phyloP scores from a whole-genome alignment of 495 filamentous ascomycete genomes.

The Neurospora sp. region DNA sequence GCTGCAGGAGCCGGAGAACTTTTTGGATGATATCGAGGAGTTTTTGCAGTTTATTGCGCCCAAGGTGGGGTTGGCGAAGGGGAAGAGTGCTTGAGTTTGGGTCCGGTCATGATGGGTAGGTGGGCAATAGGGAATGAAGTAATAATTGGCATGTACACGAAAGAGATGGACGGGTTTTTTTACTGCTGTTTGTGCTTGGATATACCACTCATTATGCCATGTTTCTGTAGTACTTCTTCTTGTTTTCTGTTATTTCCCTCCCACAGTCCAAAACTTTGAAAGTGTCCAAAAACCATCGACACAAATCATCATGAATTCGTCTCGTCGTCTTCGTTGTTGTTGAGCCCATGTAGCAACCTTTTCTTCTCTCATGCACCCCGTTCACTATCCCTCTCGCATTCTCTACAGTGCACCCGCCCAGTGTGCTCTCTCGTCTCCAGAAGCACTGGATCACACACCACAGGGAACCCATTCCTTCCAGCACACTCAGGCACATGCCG shows the following conservation, averaged over 20 bases:
- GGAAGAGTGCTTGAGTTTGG: neutral
- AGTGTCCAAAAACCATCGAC: too few species aligned
- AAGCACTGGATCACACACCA: neutral
- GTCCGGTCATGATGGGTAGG: neutral
- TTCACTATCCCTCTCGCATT: neutral
- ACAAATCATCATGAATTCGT: neutral
- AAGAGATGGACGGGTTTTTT: neutral
- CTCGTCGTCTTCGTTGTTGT: neutral
- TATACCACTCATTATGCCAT: neutral
- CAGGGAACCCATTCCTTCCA: neutral
- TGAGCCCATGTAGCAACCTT: neutral
- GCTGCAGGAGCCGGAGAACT: constrained; percentile 42
- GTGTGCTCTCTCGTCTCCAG: too few species aligned
- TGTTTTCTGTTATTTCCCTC: neutral
- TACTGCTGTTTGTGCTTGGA: neutral
- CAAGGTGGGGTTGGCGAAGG: neutral
- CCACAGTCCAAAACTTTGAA: neutral
- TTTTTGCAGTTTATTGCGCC: constrained; percentile 26
- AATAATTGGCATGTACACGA: neutral
- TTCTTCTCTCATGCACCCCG: neutral
- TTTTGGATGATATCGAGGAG: constrained; percentile 47
- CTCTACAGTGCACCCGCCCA: neutral
- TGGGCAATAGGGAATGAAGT: neutral
- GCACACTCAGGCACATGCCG: neutral
- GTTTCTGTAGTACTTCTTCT: neutral